Conservation (phyloP, 2,329 filamentous ascomycete species). For the Pseudogymnoascus sp. region DNA sequence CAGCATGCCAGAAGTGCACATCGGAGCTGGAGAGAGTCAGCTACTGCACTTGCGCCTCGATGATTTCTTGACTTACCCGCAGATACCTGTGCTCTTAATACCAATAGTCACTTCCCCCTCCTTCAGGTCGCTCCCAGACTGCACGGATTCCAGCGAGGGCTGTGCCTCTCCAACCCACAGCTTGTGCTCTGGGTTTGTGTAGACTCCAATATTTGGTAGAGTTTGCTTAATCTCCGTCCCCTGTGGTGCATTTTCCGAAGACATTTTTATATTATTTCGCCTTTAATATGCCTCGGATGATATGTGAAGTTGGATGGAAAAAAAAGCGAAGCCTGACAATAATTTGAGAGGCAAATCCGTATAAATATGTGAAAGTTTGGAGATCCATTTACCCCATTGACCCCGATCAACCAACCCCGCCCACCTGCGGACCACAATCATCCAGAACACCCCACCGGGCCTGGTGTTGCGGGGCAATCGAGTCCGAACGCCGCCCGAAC, state of each 20-base stretch:
- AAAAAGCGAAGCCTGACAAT: not conserved
- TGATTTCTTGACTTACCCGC: slow-evolving; percentile 54
- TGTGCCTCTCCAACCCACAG: slow-evolving; percentile 78
- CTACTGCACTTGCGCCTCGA: not conserved
- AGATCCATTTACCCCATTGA: not conserved
- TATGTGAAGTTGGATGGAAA: not conserved
- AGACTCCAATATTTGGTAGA: slow-evolving; percentile 91
- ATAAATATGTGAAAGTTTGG: not conserved
- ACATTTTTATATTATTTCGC: not conserved
- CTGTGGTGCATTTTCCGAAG: slow-evolving; percentile 8
- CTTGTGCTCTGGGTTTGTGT: slow-evolving; percentile 87
- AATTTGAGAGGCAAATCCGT: not conserved
- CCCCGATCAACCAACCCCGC: not conserved
- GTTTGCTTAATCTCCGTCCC: slow-evolving; percentile 36
- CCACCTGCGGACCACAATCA: not conserved
- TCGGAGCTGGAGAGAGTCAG: slow-evolving; percentile 58
- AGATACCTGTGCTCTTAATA: slow-evolving; percentile 92
- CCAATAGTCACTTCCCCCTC: slow-evolving; percentile 80
- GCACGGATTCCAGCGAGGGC: slow-evolving; percentile 68
- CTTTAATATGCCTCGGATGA: not conserved
- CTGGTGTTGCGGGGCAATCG: not conserved
- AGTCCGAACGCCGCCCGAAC: not conserved
- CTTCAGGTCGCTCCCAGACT: slow-evolving; percentile 60
- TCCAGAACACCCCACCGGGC: not conserved
- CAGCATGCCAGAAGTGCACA: slow-evolving; percentile 95